Percentiles rank a stretch among this genome's conserved stretches.
Evolutionary conservation across 2,329 filamentous ascomycete species (phyloP).

Genomic region (Penicillium expansum): DNA sequence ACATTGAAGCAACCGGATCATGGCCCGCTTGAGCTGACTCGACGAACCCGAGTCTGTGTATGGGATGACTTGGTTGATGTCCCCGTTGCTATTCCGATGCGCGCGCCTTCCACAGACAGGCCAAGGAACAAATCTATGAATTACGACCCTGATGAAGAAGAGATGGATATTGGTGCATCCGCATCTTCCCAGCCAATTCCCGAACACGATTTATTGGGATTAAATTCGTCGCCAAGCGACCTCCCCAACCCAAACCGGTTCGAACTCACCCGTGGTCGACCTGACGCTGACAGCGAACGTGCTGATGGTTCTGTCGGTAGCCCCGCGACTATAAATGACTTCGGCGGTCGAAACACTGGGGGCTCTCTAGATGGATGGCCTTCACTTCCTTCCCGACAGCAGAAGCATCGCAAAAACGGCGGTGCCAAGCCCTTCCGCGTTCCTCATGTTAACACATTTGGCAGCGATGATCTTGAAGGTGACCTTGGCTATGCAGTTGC

Average conservation of each 20-base stretch:
- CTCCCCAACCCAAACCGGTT: constrained; percentile 75
- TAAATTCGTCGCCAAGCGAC: constrained; percentile 56
- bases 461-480: constrained; percentile 78
- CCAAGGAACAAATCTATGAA: constrained; percentile 60
- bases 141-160: constrained; percentile 65
- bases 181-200: constrained; percentile 54
- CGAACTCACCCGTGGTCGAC: constrained; percentile 55
- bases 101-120: constrained; percentile 79
- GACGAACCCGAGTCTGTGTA: constrained; percentile 86
- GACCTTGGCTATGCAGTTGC: constrained; percentile 93
- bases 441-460: constrained; percentile 46
- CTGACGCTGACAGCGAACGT: constrained; percentile 35
- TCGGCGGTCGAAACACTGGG: constrained; percentile 32
- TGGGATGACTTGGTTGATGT: constrained; percentile 98
- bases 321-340: constrained; percentile 35
- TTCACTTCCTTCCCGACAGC: constrained; percentile 35
- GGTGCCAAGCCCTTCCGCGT: constrained; percentile 42
- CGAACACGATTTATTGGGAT: constrained; percentile 66
- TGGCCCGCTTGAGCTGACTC: constrained; percentile 87
- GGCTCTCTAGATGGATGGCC: constrained; percentile 40
- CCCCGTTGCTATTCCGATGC: constrained; percentile 87
- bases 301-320: constrained; percentile 34
- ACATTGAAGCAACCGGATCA: constrained; percentile 91
- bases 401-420: constrained; percentile 32
- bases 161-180: constrained; percentile 83